phyloP scores from a whole-genome alignment of 768 basidiomycete species.

The Pleurotus eryngii region DNA sequence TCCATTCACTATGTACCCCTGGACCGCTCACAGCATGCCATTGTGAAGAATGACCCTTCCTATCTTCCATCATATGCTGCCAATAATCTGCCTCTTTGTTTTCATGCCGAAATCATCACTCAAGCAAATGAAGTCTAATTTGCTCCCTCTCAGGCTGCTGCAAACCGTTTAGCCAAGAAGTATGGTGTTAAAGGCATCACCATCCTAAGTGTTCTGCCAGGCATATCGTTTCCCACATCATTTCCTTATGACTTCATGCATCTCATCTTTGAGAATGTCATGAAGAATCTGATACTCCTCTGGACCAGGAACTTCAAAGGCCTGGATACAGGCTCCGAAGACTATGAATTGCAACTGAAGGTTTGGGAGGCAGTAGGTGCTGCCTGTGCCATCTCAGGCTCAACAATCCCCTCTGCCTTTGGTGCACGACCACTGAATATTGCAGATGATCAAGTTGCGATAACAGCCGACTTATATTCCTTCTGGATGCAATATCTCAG shows the following conservation, averaged over 20 bases:
- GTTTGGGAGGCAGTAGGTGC: constrained; percentile 39
- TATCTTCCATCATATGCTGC: constrained; percentile 20
- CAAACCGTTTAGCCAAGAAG: constrained; percentile 20
- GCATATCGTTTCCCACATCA: constrained; percentile 32
- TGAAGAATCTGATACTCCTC: constrained; percentile 34
- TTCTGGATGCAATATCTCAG: constrained; percentile 39
- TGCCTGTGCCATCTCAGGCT: constrained; percentile 26
- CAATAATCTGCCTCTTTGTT: constrained; percentile 31
- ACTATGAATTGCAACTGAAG: constrained; percentile 22
- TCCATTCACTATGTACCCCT: constrained; percentile 27
- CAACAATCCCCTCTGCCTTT: constrained; percentile 37
- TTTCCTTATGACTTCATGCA: constrained; percentile 53
- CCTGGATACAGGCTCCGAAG: constrained; percentile 25
- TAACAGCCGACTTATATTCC: constrained; percentile 34
- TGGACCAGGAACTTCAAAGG: constrained; percentile 43
- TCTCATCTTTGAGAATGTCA: constrained; percentile 40
- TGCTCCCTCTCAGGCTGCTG: constrained; percentile 16
- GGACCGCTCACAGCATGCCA: constrained; percentile 7
- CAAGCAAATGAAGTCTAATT: constrained; percentile 21
- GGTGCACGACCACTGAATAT: constrained; percentile 31
- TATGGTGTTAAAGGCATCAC: constrained; percentile 33
- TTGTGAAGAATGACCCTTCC: neutral
- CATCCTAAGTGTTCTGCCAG: constrained; percentile 25
- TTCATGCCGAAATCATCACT: constrained; percentile 24
- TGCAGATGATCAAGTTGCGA: constrained; percentile 18